Base-by-base conservation (phyloP, 78 protist species). In the Dictyostelium citrinum region DNA sequence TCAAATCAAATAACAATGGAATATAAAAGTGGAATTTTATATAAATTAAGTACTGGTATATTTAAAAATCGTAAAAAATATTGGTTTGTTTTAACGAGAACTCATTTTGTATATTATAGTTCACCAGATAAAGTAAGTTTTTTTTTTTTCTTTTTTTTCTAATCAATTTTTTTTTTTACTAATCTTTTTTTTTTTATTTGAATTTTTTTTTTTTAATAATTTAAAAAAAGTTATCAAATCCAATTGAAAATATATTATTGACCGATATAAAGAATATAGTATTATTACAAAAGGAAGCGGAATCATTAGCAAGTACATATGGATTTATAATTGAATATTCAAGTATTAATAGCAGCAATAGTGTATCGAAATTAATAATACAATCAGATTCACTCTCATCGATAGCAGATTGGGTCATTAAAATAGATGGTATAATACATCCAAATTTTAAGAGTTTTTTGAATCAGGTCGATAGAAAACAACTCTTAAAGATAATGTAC, bases 401-500 rank as follows among this genome's bases (percentile, higher is more conserved):
- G 8, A 9, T 88, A 5, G 93, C 93, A 33, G 93, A 88, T 67
- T 88, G 93, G 93, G 85, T 88, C 4, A 41, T 88, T 14, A 88
- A 88, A 27, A 22, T 88, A 11, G 85, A 88, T 67, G 93, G 93
- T 67, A n/a, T 88, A 10, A 67, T 43, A 29, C 93, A 88, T 43
- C 61, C 72, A 20, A 76, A 78, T 68, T 88, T 78, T 43, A n/a
- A 58, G 22, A 67, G 81, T 17, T 78, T 68, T 79, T 39, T 88
- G 10, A 51, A 67, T n/a, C 81, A 88, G 35, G 72, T 64, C 1
- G 85, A 88, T 10, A 72, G 85, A n/a, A 88, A 78, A 64, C 67
- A 51, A 14, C 70, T 88, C 1, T 43, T 88, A 49, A 78, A 76
- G 70, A 88, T 88, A 27, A 37, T 88, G 43, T 88, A 60, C 35